These are phyloP conservation scores for Cercospora sp. DNA, from an alignment of 2,329 filamentous ascomycete genomes.

Conservation along the genomic window DNA sequence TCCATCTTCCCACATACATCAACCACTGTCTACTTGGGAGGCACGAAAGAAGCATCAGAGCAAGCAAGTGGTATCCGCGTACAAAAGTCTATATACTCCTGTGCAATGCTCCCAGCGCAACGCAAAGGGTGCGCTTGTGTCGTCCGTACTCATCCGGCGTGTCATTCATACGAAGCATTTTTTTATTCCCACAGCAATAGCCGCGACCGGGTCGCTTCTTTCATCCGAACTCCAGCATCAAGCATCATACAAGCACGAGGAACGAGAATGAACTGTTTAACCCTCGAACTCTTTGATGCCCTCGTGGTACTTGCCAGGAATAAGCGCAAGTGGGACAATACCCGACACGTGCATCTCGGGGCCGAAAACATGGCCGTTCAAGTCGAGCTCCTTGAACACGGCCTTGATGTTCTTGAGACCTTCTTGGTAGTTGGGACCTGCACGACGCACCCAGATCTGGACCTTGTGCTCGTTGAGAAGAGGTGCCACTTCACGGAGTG, in stretches of 20 bases:
- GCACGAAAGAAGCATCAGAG: background rate
- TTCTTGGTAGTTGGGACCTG: constrained; percentile 99
- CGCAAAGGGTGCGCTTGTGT: constrained; percentile 6
- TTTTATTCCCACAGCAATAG: background rate
- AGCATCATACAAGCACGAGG: background rate
- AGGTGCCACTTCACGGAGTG: constrained; percentile 83
- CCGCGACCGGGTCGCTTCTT: background rate
- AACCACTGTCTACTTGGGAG: background rate
- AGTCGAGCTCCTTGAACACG: constrained; percentile 87
- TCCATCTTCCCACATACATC: background rate
- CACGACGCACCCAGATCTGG: constrained; percentile 89
- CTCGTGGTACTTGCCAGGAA: constrained; percentile 58
- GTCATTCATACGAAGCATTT: constrained; percentile 13
- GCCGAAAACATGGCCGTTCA: constrained; percentile 90
- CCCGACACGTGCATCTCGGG: constrained; percentile 87
- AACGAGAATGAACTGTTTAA: constrained; percentile 34
- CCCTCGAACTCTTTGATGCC: constrained; percentile 62
- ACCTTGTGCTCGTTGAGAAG: constrained; percentile 93
- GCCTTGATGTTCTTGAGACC: constrained; percentile 99
- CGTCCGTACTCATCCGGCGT: constrained; percentile 14
- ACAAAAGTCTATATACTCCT: constrained; percentile 16
- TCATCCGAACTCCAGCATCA: constrained; percentile 5
- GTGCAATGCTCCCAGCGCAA: constrained; percentile 15
- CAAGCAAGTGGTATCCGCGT: constrained; percentile 16
- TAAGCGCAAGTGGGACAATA: constrained; percentile 88